A percentile compares a stretch with the other conserved stretches of the same genome.
Conservation (phyloP, 2,329 filamentous ascomycete species). For the Byssochlamys sp. region DNA sequence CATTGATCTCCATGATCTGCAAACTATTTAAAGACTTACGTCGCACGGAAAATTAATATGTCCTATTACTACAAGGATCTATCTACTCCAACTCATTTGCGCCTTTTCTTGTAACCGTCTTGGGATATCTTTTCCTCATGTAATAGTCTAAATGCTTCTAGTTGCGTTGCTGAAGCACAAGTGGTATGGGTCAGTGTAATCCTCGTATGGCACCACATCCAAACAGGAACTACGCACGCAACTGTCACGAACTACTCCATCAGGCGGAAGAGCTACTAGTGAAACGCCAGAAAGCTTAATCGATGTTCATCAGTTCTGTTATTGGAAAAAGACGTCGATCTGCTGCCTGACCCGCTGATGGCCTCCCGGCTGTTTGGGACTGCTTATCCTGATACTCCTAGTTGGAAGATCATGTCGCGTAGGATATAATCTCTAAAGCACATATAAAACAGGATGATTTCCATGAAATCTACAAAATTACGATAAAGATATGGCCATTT, state of each 20-base stretch:
- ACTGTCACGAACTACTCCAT: no score
- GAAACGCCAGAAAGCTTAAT: no score
- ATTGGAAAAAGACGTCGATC: not conserved
- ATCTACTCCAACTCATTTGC: not conserved
- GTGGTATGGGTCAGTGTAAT: no score
- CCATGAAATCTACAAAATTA: no score
- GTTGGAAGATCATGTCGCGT: not conserved
- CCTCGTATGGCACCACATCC: no score
- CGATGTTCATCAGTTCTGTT: no score
- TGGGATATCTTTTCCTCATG: not conserved
- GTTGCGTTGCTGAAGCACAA: not conserved
- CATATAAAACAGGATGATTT: no score
- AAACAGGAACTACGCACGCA: no score
- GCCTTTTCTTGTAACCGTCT: not conserved
- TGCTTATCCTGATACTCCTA: not conserved
- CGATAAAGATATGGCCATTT: no score
- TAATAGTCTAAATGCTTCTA: no score
- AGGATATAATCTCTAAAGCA: not conserved
- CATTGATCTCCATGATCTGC: not conserved
- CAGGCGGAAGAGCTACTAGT: no score
- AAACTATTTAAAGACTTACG: not conserved
- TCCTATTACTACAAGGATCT: not conserved
- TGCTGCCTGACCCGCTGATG: not conserved
- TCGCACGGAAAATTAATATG: not conserved
- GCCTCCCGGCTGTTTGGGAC: no score